Conservation (phyloP, 1,284 basidiomycete genomes). For the Ganoderma sp. region DNA sequence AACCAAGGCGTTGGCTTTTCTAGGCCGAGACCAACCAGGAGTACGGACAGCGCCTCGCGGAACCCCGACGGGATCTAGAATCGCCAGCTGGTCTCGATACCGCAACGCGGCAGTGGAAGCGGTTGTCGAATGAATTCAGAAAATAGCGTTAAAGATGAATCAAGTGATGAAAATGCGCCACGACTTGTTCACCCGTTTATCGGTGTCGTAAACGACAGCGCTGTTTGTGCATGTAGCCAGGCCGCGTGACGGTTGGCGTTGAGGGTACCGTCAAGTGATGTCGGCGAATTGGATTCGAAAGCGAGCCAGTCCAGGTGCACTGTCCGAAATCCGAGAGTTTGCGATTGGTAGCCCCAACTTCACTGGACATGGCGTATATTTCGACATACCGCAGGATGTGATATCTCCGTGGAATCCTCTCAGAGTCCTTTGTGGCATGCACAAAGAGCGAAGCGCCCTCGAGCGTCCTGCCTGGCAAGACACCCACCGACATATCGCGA, state of each 20-base stretch:
- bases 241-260: slow-evolving; percentile 29
- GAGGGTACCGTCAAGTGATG: not conserved
- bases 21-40: not conserved
- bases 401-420: too few relatives aligned
- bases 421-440: too few relatives aligned
- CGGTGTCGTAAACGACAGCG: slow-evolving; percentile 24
- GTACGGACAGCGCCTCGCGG: not conserved
- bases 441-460: too few relatives aligned
- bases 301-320: not conserved
- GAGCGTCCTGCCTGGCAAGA: too few relatives aligned
- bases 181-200: slow-evolving; percentile 16
- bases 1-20: not conserved
- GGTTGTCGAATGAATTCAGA: not conserved
- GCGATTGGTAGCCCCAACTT: slow-evolving; percentile 28
- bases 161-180: not conserved
- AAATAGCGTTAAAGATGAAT: not conserved
- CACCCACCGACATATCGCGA: too few relatives aligned
- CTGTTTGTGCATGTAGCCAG: slow-evolving; percentile 29
- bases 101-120: not conserved
- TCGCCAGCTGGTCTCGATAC: not conserved
- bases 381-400: too few relatives aligned
- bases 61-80: not conserved
- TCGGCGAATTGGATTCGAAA: not conserved
- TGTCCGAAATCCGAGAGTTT: not conserved
- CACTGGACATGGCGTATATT: not conserved